Base-by-base conservation (phyloP, 768 basidiomycete genomes). In the Roridomyces roridus region DNA sequence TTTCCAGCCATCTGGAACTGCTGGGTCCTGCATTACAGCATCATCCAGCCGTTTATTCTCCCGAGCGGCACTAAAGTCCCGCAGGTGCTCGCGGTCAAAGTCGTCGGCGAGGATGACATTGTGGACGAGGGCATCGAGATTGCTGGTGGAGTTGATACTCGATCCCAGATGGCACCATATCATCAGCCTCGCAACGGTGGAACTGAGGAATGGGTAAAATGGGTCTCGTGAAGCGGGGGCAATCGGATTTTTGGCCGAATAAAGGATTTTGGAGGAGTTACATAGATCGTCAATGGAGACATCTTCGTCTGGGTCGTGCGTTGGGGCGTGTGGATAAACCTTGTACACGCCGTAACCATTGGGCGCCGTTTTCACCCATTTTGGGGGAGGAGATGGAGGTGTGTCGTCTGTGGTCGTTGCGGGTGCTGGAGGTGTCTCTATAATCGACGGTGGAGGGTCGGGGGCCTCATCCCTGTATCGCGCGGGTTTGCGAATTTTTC, bases 91-190 rank as follows among this genome's bases (percentile, higher is more conserved):
- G 2, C 12, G 46, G 12, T 67, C 34, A 52, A 70, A 74, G 43
- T 74, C 71, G 0, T 61, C 40, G 0, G 40, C 40, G 2, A 68
- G 48, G 8, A 75, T 23, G 14, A 71, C 68, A 20, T 68, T 60
- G 11, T 69, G 23, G n/a, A 74, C 63, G 1, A 75, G 61, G 2
- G 46, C 15, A 23, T 69, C 46, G 0, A 74, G 43, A 6, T 73
- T 64, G 0, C 47, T 43, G 15, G 63, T 25, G 14, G 71, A 72
- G 46, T 71, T 72, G 9, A 54, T 44, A 15, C 51, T 56, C 0
- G 51, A 31, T 0, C 55, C 57, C 8, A 29, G 28, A 43, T 68
- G 65, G 24, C 64, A 66, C 69, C 66, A 72, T 17, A 48, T 44
- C 59, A 72, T 69, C 0, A 71, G 42, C 0, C 55, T 45, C 12